Evolutionary conservation across 495 filamentous ascomycete genomes (phyloP).

Genomic region (Penicillium canariense): DNA sequence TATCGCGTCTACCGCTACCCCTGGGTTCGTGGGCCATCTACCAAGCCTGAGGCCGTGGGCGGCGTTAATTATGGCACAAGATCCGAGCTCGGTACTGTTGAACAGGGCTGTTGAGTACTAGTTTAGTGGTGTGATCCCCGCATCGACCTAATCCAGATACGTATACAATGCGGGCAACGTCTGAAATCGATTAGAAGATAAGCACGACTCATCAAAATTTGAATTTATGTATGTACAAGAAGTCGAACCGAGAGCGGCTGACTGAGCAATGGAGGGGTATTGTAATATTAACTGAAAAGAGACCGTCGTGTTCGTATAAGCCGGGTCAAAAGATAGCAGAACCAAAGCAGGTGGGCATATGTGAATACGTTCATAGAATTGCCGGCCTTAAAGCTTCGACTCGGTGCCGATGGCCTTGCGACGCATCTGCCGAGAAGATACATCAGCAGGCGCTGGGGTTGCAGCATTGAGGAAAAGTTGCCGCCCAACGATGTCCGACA

Average conservation of each 20-base stretch:
- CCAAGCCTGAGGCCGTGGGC: conserved; percentile 21
- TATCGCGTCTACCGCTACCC: conserved; percentile 21
- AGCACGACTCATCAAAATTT: neutral
- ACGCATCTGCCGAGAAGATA: conserved; percentile 40
- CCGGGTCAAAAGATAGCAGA: neutral
- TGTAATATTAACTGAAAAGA: neutral
- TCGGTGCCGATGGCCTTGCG: conserved; percentile 36
- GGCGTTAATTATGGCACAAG: conserved; percentile 15
- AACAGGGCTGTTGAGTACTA: conserved; percentile 9
- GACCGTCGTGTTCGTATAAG: neutral
- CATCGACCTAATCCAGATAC: neutral
- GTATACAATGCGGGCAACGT: neutral
- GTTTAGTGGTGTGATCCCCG: neutral
- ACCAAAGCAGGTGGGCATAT: neutral
- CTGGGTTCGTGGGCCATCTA: conserved; percentile 22
- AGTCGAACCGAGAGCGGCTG: neutral
- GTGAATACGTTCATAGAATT: neutral
- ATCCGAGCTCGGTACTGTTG: conserved; percentile 12
- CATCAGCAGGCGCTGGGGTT: conserved; percentile 27
- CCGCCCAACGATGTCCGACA: conserved; percentile 63
- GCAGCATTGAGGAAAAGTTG: conserved; percentile 45
- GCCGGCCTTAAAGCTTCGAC: conserved; percentile 32
- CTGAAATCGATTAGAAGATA: no score
- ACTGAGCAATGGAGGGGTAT: neutral
- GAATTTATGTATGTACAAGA: neutral